phyloP scores from a whole-genome alignment of 225 moss, liverwort and hornwort genomes.

The Pleurozium schreberi region DNA sequence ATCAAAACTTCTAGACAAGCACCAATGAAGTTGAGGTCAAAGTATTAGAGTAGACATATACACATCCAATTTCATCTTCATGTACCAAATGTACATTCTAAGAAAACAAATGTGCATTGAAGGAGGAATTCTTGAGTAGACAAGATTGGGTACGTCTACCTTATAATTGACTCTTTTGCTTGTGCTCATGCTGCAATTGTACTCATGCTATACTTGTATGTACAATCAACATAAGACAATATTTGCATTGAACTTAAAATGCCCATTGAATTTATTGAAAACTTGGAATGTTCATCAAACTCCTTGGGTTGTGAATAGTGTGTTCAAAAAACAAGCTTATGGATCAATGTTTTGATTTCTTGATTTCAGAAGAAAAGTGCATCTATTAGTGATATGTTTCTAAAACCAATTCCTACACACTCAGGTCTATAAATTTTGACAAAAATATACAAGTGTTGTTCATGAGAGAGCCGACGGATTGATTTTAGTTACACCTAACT shows the following conservation, averaged over 20 bases:
- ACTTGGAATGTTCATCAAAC: not conserved
- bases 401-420: not conserved
- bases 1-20: not conserved
- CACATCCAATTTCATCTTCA: too few species aligned
- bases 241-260: not conserved
- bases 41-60: not conserved
- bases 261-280: not conserved
- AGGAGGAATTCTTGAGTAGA: not conserved
- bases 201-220: too few species aligned
- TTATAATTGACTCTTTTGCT: accelerated
- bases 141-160: accelerated
- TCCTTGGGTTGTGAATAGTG: not conserved
- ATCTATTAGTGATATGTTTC: not conserved
- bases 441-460: not conserved
- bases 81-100: not conserved
- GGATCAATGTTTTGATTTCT: not conserved
- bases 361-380: not conserved
- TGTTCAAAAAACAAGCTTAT: not conserved
- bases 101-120: too few species aligned
- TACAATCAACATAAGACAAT: not conserved
- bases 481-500: not conserved
- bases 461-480: not conserved
- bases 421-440: not conserved
- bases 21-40: not conserved
- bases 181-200: not conserved